Conservation (phyloP, 129 eudicot species). For the Silybum marianum region DNA sequence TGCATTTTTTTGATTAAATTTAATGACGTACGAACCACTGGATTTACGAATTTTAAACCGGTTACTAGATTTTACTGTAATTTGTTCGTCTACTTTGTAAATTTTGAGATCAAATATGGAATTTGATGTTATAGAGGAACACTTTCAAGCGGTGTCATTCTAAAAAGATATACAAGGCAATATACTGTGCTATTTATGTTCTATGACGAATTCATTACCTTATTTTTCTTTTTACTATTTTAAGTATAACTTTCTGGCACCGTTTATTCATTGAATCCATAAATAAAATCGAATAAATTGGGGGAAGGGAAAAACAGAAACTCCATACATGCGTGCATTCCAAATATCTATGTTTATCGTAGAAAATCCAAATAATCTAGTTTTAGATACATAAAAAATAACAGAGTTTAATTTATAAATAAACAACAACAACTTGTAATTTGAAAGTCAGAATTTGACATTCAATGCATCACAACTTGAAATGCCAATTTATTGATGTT, state of each 20-base stretch:
- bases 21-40: constrained; percentile 18
- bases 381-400: not conserved
- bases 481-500: not conserved
- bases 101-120: constrained; percentile 4
- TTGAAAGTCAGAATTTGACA: constrained; percentile 22
- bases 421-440: constrained; percentile 19
- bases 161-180: not conserved
- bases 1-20: not conserved
- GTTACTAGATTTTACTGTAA: not conserved
- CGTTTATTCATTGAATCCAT: not conserved
- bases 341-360: not conserved
- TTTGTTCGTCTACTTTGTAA: constrained; percentile 7
- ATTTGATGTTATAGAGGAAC: constrained; percentile 1
- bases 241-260: not conserved
- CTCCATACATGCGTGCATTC: constrained; percentile 12
- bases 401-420: not conserved
- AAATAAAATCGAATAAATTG: not conserved
- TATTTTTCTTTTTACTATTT: not conserved
- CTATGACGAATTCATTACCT: not conserved
- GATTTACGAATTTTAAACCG: constrained; percentile 18
- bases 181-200: not conserved
- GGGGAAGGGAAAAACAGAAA: not conserved
- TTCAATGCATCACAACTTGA: constrained; percentile 22
- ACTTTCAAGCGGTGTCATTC: constrained; percentile 13
- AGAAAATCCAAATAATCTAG: not conserved